Base-by-base conservation (phyloP, 2,329 filamentous ascomycete genomes). In the Alternaria burnsii region DNA sequence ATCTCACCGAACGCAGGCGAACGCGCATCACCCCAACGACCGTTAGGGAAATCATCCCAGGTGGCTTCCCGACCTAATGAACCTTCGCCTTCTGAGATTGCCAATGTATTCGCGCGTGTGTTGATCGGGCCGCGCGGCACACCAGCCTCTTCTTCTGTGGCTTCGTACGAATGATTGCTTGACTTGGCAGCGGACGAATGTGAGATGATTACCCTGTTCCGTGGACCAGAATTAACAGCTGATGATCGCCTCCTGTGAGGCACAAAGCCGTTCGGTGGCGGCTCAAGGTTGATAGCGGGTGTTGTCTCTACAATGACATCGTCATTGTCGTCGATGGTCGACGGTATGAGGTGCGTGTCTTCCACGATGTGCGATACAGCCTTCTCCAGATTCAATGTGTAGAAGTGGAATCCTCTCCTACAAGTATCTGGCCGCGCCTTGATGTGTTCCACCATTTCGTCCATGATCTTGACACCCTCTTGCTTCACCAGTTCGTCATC, bases 1-100 rank as follows among this genome's bases (percentile, higher is more conserved):
- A 97, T 97, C 78, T 97, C 93, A 71, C 94, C 94, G 75, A 97
- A 98, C 0, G 94, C 94, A 1, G 74, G 69, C 3, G 93, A 97
- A 53, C 94, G 88, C 5, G 94, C 92, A 73, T 97, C 94, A 75
- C 94, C 94, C 89, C 94, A 98, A 56, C 94, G 88, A 28, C 94
- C 95, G 82, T 98, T 98, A 65, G 94, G 94, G 78, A 93, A 99
- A 72, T 99, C 95, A 73, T 99, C 95, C 95, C 95, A 99, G 0
- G 95, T 99, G 34, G 95, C 95, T 83, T 98, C 94, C 51, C 95
- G 87, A 11, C 94, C 95, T 7, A 97, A 84, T 4, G 91, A 86
- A 24, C 94, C 95, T 73, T 97, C 91, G 6, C 95, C 94, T 81
- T 98, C 94, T 0, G 94, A 97, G 59, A 97, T 97, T 28, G 94